Base-by-base conservation (phyloP, 345 rosid species). In the Aquilaria sinensis region DNA sequence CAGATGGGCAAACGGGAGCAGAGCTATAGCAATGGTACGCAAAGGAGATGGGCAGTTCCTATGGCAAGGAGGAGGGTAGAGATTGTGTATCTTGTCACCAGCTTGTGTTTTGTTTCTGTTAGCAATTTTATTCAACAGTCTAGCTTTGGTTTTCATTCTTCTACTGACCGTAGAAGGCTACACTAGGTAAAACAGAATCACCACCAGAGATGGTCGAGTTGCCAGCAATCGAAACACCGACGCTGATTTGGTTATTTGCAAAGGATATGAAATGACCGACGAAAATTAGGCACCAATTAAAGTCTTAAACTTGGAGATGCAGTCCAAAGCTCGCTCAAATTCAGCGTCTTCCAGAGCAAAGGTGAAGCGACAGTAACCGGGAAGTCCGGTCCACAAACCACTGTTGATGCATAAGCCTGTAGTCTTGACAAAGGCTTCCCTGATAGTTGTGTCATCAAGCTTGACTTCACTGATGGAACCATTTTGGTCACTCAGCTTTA, bases 281-380 rank as follows among this genome's bases (percentile, higher is more conserved):
- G 55, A 4, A 13, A 5, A 29, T 75, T 57, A 79, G 71, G 55
- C 53, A 53, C 51, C 45, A 29, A 77, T 23, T 34, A 72, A 66
- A 63, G 64, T 83, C 65, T 79, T 73, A 49, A 93, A 86, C 67
- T 80, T 82, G 52, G 52, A 63, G 13, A 93, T 76, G 70, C 86
- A 84, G 58, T 74, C 75, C 81, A 93, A 67, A 60, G 94, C 98
- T 63, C 45, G 82, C 66, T 87, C 88, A 51, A 93, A 89, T 59
- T 87, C 87, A 14, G 67, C 65, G 16, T 81, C 94, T 69, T 84
- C 93, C 75, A 84, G 62, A 29, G 94, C 98, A 56, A 84, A 37
- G 0, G 90, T 70, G 75, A 93, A 90, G 75, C 98, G 94, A 77
- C 98, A 90, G 73, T 90, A 93, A 58, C 92, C 94, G 0, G 90